phyloP scores from a whole-genome alignment of 768 basidiomycete genomes.

The Phylloporus sp. region DNA sequence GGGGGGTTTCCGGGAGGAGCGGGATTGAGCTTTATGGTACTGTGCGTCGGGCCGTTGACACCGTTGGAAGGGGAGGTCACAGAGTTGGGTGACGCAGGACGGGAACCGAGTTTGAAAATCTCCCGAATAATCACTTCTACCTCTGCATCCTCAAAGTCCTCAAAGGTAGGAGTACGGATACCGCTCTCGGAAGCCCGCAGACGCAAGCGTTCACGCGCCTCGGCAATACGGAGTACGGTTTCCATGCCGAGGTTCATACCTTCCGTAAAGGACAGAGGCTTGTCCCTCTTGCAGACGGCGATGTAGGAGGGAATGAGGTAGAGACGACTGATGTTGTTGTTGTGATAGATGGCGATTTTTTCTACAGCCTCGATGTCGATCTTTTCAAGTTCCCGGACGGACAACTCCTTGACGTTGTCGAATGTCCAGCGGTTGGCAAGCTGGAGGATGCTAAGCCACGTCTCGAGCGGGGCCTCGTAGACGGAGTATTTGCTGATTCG shows the following conservation, averaged over 20 bases:
- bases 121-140: slow-evolving; percentile 26
- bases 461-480: slow-evolving; percentile 36
- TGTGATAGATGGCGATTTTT: slow-evolving; percentile 37
- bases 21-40: slow-evolving; percentile 18
- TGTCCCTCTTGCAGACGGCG: slow-evolving; percentile 33
- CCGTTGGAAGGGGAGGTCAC: slow-evolving; percentile 6
- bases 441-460: slow-evolving; percentile 39
- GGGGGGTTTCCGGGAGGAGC: slow-evolving; percentile 15
- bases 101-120: slow-evolving; percentile 26
- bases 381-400: slow-evolving; percentile 37
- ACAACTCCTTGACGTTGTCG: slow-evolving; percentile 34
- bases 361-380: slow-evolving; percentile 33
- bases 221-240: slow-evolving; percentile 34
- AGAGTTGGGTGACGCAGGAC: slow-evolving; percentile 22
- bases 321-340: slow-evolving; percentile 29
- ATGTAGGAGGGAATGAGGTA: slow-evolving; percentile 36
- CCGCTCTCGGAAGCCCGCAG: slow-evolving; percentile 28
- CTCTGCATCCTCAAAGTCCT: slow-evolving; percentile 29
- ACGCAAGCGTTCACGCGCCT: slow-evolving; percentile 39
- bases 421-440: slow-evolving; percentile 41
- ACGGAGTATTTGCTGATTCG: slow-evolving; percentile 32
- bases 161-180: slow-evolving; percentile 28
- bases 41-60: slow-evolving; percentile 8
- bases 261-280: slow-evolving; percentile 35
- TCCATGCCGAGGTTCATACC: slow-evolving; percentile 39